A percentile compares a stretch with the other conserved stretches of the same genome.
phyloP scores from a whole-genome alignment of 805 yeast genomes.

The Candida stauntonica region DNA sequence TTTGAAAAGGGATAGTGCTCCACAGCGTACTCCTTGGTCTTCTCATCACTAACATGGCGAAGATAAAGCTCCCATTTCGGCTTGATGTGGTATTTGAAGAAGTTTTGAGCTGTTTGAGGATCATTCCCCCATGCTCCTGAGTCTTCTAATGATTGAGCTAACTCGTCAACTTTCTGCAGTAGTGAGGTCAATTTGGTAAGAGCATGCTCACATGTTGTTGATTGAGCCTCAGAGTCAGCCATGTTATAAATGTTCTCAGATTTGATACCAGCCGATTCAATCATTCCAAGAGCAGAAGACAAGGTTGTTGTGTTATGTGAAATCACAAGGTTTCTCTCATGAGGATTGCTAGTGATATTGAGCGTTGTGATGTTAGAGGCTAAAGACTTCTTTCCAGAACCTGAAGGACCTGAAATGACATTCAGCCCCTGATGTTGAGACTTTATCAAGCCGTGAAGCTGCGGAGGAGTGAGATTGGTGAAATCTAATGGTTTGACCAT shows the following conservation, averaged over 20 bases:
- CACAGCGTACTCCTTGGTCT: neutral
- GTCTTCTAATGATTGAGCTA: constrained; percentile 29
- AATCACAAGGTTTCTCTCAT: constrained; percentile 13
- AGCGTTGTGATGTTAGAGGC: constrained; percentile 22
- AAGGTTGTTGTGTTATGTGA: constrained; percentile 6
- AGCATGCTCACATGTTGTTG: no score
- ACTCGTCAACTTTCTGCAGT: constrained; percentile 26
- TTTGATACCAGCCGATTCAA: neutral
- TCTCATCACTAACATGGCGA: neutral
- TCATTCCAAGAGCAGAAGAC: neutral
- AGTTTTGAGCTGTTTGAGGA: constrained; percentile 32
- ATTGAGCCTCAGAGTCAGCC: no score
- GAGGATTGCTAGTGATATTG: constrained; percentile 21
- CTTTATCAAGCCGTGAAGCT: constrained; percentile 17
- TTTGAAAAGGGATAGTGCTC: constrained; percentile 16
- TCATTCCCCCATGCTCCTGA: constrained; percentile 37
- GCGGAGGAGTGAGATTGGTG: neutral
- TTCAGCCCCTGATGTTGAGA: constrained; percentile 36
- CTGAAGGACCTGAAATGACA: constrained; percentile 49
- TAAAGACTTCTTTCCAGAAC: constrained; percentile 44
- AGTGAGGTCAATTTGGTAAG: neutral
- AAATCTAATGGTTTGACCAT: neutral
- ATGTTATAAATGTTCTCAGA: constrained; percentile 7
- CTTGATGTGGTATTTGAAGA: constrained; percentile 27
- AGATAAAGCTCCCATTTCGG: constrained; percentile 13